A percentile compares a stretch with the other conserved stretches of the same genome.
Evolutionary conservation across 306 rosid species (phyloP).

Genomic region (Spatholobus suberectus): DNA sequence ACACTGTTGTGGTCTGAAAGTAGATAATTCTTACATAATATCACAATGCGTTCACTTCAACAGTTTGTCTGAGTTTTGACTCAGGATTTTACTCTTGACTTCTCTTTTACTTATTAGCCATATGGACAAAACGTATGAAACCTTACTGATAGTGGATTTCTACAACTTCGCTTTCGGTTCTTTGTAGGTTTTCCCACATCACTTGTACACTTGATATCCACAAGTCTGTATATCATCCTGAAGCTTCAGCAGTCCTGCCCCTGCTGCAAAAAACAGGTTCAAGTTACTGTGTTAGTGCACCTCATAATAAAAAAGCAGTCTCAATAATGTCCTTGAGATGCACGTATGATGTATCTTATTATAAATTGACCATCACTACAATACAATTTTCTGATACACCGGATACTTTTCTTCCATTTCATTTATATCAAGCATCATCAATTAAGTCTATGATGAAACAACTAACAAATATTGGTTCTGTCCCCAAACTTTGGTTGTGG

Average conservation of each 20-base stretch:
- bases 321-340: not conserved
- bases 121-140: no score
- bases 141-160: no score
- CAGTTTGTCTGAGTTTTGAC: not conserved
- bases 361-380: not conserved
- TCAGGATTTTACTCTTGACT: not conserved
- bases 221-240: conserved; percentile 80
- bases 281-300: not conserved
- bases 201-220: conserved; percentile 83
- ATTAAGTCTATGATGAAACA: not conserved
- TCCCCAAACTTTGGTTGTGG: not conserved
- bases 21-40: not conserved
- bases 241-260: conserved; percentile 74
- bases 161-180: conserved; percentile 24
- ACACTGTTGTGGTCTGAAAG: not conserved
- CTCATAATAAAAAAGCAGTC: not conserved
- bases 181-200: conserved; percentile 81
- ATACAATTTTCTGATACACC: not conserved
- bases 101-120: no score
- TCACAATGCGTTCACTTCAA: not conserved
- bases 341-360: not conserved
- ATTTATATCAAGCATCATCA: not conserved
- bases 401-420: not conserved
- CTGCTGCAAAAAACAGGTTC: conserved; percentile 43
- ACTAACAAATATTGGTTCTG: conserved; percentile 5